Conservation (phyloP, 345 rosid species). For the Pistacia integerrima region DNA sequence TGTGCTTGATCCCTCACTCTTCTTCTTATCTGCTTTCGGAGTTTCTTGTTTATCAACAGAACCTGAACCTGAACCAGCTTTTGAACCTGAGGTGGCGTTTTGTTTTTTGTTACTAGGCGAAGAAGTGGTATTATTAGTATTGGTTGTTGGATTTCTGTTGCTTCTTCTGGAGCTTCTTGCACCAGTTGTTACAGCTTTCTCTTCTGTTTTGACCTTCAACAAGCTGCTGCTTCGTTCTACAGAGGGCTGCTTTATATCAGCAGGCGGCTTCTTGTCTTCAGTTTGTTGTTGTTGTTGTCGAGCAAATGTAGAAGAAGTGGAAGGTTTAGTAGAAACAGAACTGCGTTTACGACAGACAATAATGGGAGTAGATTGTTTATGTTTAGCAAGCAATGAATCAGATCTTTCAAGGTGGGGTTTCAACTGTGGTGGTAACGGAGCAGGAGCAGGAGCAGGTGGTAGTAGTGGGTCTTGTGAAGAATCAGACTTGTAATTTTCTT, state of each 20-base stretch:
- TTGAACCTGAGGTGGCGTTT: slow-evolving; percentile 21
- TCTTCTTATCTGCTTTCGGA: slow-evolving; percentile 41
- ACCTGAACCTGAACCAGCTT: slow-evolving; percentile 15
- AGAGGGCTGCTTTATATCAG: slow-evolving; percentile 19
- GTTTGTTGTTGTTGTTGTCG: slow-evolving; percentile 11
- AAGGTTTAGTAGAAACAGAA: slow-evolving; percentile 49
- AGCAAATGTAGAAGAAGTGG: slow-evolving; percentile 44
- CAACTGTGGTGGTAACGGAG: slow-evolving; percentile 12
- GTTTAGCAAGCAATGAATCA: slow-evolving; percentile 48
- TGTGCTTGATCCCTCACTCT: slow-evolving; percentile 15
- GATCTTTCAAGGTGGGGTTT: slow-evolving; percentile 48
- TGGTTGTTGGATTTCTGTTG: slow-evolving; percentile 33
- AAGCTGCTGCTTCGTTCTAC: slow-evolving; percentile 30
- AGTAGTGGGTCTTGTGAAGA: background rate
- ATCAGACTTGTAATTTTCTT: slow-evolving; percentile 27
- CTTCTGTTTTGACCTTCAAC: slow-evolving; percentile 39
- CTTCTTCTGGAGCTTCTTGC: slow-evolving; percentile 64
- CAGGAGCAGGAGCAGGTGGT: background rate
- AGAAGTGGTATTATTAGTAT: slow-evolving; percentile 3
- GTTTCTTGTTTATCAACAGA: slow-evolving; percentile 30
- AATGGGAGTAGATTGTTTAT: slow-evolving; percentile 44
- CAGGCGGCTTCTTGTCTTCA: slow-evolving; percentile 23
- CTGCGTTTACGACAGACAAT: slow-evolving; percentile 63
- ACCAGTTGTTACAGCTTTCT: slow-evolving; percentile 49
- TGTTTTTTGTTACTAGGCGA: slow-evolving; percentile 35